Base-by-base conservation (phyloP, 2,329 filamentous ascomycete species). In the Aspergillus texensis region DNA sequence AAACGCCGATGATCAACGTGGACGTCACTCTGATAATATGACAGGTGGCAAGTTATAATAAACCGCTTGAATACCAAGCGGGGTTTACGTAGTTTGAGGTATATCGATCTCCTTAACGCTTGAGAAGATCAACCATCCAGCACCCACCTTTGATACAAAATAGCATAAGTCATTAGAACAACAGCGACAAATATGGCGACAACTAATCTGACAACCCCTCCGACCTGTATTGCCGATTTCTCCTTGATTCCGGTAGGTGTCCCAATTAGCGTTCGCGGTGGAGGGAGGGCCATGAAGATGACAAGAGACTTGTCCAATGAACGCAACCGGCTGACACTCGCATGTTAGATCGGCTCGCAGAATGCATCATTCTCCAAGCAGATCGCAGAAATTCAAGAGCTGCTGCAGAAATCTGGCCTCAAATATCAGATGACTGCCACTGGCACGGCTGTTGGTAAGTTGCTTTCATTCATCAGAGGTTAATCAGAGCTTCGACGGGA, bases 361-460 rank as follows among this genome's bases (percentile, higher is more conserved):
- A 87, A 77, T 50, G 83, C 86, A 55, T 92, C 90, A 1, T 90
- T 93, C 12, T 89, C 91, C 1, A 88, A 89, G 69, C 91, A 97
- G 75, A 88, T 97, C 24, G 93, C 94, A 21, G 88, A 90, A 67
- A 91, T 97, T 28, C 93, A 97, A 80, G 87, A 88, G 60, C 83
- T 97, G 54, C 84, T 97, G 70, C 88, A 90, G 77, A 87, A 86
- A 55, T 93, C 90, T 70, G 92, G 92, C 1, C 78, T 97, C 66
- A 88, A 86, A 67, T 93, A 91, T 74, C 88, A 86, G 45, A 94
- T 97, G 91, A 93, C 97, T 79, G 91, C 91, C 34, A 93, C 93
- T 6, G 94, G 94, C 12, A 97, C 93, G 0, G 96, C 92, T 0
- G 85, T 97, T 64, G 92, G 91, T 93, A 80, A 62, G 87, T 41